Conservation (phyloP, 2,329 filamentous ascomycete species). For the Hypoxylon sp. region DNA sequence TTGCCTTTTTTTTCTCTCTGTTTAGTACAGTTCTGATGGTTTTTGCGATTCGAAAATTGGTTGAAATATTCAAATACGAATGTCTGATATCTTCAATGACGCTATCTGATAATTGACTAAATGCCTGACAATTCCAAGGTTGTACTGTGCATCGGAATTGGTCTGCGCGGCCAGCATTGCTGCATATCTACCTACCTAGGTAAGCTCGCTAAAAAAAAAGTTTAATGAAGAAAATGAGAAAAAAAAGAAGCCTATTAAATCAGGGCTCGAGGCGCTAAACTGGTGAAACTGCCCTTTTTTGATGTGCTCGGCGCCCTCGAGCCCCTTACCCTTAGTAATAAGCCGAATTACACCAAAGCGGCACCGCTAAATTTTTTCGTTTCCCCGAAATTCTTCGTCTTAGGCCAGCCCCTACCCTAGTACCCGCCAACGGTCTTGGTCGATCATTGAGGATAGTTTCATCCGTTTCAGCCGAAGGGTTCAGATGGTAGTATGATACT, state of each 20-base stretch:
- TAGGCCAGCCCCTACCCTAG: slow-evolving; percentile 23
- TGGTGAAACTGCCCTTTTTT: slow-evolving; percentile 33
- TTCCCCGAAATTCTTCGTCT: slow-evolving; percentile 27
- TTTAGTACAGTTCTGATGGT: no score
- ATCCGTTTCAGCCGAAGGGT: slow-evolving; percentile 19
- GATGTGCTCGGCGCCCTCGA: slow-evolving; percentile 23
- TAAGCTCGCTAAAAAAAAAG: no score
- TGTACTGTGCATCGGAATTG: no score
- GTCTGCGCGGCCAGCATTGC: no score
- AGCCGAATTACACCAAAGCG: slow-evolving; percentile 7
- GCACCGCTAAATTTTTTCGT: slow-evolving; percentile 12
- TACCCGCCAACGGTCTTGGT: slow-evolving; percentile 18
- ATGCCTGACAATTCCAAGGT: no score
- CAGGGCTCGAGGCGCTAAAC: slow-evolving; percentile 8
- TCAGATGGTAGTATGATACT: background rate
- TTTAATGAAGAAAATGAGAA: background rate
- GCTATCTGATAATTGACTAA: no score
- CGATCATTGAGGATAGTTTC: slow-evolving; percentile 25
- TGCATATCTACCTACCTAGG: no score
- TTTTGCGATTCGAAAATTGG: no score
- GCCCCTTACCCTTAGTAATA: slow-evolving; percentile 25
- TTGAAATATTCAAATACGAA: no score
- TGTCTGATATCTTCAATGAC: no score
- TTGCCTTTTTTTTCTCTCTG: no score
- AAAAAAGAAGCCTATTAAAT: slow-evolving; percentile 17